A percentile compares a stretch with the other conserved stretches of the same genome.
Conservation (phyloP, 331 rosid species). For the Quercus phellos region DNA sequence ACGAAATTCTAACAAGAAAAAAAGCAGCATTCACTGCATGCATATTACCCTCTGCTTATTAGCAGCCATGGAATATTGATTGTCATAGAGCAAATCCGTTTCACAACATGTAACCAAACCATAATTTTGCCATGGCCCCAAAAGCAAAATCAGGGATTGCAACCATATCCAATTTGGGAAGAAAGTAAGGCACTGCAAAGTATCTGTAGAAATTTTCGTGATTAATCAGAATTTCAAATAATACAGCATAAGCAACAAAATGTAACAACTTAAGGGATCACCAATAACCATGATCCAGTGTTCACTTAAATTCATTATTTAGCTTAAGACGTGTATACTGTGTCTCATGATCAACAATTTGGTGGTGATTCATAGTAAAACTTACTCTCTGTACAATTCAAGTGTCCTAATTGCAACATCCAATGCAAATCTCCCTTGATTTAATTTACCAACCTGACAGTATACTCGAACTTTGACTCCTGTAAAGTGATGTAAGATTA, state of each 20-base stretch:
- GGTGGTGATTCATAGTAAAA: not conserved
- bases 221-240: constrained; percentile 16
- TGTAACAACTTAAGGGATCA: not conserved
- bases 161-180: constrained; percentile 92
- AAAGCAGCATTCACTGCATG: not conserved
- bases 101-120: constrained; percentile 57
- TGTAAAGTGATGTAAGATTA: constrained; percentile 25
- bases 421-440: constrained; percentile 84
- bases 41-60: constrained; percentile 53
- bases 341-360: not conserved
- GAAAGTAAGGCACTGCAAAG: constrained; percentile 70
- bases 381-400: constrained; percentile 67
- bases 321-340: constrained; percentile 6
- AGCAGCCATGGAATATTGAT: constrained; percentile 45
- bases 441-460: constrained; percentile 80
- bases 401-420: constrained; percentile 79
- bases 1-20: not conserved
- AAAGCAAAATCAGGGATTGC: constrained; percentile 94
- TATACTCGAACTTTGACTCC: constrained; percentile 91
- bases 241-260: constrained; percentile 7
- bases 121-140: constrained; percentile 68
- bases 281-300: not conserved
- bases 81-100: constrained; percentile 52
- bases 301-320: not conserved
- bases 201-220: constrained; percentile 45